Percentiles rank a stretch among this genome's conserved stretches.
These are phyloP conservation scores for Nannochloropsis granulata DNA, from an alignment of 108 stramenopile species.

Conservation along the genomic window DNA sequence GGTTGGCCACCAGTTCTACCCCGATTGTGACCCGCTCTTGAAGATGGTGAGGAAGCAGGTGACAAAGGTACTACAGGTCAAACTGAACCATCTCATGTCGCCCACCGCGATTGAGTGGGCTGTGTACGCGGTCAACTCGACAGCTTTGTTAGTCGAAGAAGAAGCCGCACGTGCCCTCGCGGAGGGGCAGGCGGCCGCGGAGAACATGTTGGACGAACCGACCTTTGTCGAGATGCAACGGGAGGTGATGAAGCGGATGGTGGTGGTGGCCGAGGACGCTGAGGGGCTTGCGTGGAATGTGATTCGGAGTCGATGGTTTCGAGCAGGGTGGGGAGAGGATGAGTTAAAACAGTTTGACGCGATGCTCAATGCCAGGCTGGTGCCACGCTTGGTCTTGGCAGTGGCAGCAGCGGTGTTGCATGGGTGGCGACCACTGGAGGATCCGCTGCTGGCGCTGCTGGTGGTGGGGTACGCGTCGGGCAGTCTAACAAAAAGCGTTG, in stretches of 20 bases:
- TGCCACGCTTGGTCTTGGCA: neutral
- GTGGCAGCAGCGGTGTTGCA: neutral
- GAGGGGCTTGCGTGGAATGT: neutral
- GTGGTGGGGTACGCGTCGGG: neutral
- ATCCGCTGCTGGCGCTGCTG: neutral
- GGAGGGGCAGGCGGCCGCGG: neutral
- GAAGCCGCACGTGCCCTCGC: neutral
- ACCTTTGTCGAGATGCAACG: neutral
- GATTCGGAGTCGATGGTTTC: neutral
- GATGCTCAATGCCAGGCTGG: neutral
- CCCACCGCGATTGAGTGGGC: neutral
- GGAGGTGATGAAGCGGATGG: neutral
- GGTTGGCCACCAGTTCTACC: slow-evolving; percentile 37
- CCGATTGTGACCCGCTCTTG: slow-evolving; percentile 36
- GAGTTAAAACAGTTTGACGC: neutral
- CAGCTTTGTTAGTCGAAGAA: neutral
- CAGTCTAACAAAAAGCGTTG: neutral
- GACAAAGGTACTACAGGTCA: neutral
- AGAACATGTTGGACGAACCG: neutral
- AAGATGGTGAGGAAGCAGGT: neutral
- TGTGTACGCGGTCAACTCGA: neutral
- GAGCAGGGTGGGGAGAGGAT: neutral
- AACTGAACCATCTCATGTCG: neutral
- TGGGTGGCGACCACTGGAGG: neutral
- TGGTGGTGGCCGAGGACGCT: neutral